Percentiles rank a stretch among this genome's conserved stretches.
phyloP scores from a whole-genome alignment of 352 stramenopile genomes.

The Saprolegnia diclina region DNA sequence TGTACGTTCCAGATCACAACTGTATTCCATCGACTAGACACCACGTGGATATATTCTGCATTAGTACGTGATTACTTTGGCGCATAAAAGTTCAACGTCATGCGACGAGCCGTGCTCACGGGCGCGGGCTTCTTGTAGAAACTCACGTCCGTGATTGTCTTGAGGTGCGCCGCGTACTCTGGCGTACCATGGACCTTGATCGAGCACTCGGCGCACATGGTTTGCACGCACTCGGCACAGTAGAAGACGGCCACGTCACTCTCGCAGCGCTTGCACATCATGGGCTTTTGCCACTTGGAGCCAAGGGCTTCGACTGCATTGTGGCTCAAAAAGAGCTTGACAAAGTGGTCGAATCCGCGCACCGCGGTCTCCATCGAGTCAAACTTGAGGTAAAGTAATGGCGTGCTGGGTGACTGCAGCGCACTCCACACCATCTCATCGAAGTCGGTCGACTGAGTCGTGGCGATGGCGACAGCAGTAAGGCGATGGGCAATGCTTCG shows the following conservation, averaged over 20 bases:
- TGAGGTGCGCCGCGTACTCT: not conserved
- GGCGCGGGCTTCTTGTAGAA: not conserved
- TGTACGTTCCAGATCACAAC: too few relatives aligned
- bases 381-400: not conserved
- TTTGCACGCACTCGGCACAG: not conserved
- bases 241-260: not conserved
- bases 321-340: not conserved
- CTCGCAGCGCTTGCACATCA: not conserved
- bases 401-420: not conserved
- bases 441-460: not conserved
- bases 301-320: not conserved
- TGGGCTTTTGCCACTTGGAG: not conserved
- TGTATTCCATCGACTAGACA: too few relatives aligned
- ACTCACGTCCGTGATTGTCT: not conserved
- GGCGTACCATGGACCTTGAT: not conserved
- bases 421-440: not conserved
- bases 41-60: not conserved
- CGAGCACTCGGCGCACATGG: not conserved
- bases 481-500: not conserved
- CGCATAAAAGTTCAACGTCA: not conserved
- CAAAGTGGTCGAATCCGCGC: not conserved
- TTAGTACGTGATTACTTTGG: not conserved
- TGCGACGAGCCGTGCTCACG: not conserved
- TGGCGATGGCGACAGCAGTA: not conserved
- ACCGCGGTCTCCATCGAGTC: not conserved